phyloP scores from a whole-genome alignment of 306 rosid species.

The Senna tora region DNA sequence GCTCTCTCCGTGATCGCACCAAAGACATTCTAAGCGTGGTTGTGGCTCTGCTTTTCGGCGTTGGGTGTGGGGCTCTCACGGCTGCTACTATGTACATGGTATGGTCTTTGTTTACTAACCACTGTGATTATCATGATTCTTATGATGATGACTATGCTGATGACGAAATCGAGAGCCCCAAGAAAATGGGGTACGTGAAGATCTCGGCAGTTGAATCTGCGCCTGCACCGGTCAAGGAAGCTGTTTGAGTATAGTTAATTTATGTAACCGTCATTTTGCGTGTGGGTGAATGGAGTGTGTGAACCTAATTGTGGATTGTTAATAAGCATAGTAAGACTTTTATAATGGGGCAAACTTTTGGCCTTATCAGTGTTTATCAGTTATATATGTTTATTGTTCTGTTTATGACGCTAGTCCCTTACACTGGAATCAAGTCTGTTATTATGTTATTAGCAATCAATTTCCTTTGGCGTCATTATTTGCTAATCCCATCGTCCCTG shows the following conservation, averaged over 20 bases:
- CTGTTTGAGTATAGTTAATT: slow-evolving; percentile 34
- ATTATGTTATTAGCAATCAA: slow-evolving; percentile 31
- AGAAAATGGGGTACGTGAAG: slow-evolving; percentile 73
- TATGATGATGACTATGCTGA: slow-evolving; percentile 43
- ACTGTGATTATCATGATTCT: slow-evolving; percentile 40
- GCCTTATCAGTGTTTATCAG: slow-evolving; percentile 29
- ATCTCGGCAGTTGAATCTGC: slow-evolving; percentile 51
- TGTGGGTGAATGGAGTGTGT: slow-evolving; percentile 25
- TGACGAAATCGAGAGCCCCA: slow-evolving; percentile 47
- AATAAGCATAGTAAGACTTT: slow-evolving; percentile 42
- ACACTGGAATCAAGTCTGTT: neutral
- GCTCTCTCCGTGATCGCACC: slow-evolving; percentile 89
- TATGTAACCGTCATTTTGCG: neutral
- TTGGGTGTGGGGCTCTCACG: slow-evolving; percentile 88
- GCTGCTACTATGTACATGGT: slow-evolving; percentile 88
- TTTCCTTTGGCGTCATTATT: neutral
- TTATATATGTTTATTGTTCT: slow-evolving; percentile 28
- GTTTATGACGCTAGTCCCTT: neutral
- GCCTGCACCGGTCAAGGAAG: slow-evolving; percentile 42
- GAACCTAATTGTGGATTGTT: slow-evolving; percentile 34
- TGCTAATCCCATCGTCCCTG: neutral
- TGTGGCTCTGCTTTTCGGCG: slow-evolving; percentile 83
- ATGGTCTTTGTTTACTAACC: slow-evolving; percentile 65
- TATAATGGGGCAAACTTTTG: slow-evolving; percentile 34
- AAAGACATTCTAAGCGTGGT: slow-evolving; percentile 91